These are phyloP conservation scores for Populus davidiana DNA, from an alignment of 345 rosid genomes.

Conservation along the genomic window DNA sequence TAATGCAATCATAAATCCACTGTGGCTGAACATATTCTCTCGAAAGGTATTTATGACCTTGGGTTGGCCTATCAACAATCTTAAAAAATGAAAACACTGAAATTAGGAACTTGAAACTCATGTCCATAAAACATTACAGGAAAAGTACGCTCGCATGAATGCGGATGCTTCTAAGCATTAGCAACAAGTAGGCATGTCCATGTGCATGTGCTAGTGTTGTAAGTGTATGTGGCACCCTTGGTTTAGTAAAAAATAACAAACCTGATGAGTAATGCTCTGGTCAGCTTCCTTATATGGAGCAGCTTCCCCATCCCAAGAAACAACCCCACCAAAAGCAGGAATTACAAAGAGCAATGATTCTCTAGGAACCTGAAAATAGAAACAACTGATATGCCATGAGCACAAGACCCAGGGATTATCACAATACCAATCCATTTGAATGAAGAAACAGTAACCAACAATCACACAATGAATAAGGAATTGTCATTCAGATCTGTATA, in stretches of 20 bases:
- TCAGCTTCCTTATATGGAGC: slow-evolving; percentile 79
- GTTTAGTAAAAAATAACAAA: slow-evolving; percentile 22
- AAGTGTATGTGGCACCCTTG: background rate
- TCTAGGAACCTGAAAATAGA: slow-evolving; percentile 72
- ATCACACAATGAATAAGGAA: background rate
- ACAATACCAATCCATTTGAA: slow-evolving; percentile 1
- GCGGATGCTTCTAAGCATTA: background rate
- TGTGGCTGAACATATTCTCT: slow-evolving; percentile 92
- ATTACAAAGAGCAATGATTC: slow-evolving; percentile 84
- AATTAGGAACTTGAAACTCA: background rate
- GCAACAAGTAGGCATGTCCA: background rate
- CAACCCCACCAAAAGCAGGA: slow-evolving; percentile 90
- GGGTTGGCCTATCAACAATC: slow-evolving; percentile 90
- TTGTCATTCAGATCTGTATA: background rate
- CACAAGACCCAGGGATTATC: background rate
- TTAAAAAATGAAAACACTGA: slow-evolving; percentile 32
- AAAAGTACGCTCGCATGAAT: background rate
- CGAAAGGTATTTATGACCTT: slow-evolving; percentile 75
- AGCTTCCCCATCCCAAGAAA: slow-evolving; percentile 96
- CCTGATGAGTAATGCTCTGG: slow-evolving; percentile 90
- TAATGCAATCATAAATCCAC: slow-evolving; percentile 83
- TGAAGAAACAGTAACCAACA: background rate
- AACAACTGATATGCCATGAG: background rate
- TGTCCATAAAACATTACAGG: background rate
- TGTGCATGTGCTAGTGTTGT: background rate